Evolutionary conservation across 2,329 filamentous ascomycete genomes (phyloP).

Genomic region (Sarocladium strictum): DNA sequence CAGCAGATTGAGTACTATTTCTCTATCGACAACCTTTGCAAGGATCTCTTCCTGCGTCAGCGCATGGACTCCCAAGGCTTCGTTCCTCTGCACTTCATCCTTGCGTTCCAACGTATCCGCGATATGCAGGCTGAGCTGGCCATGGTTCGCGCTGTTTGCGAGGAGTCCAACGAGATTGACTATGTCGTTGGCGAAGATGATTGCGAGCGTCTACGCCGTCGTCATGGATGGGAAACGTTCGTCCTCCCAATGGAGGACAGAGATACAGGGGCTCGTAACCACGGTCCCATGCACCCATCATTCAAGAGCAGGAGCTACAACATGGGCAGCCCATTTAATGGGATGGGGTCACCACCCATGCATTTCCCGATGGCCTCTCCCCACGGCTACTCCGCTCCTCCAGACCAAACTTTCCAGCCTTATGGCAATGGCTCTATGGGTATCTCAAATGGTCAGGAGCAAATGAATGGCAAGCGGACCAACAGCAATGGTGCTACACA

Average conservation of each 20-base stretch:
- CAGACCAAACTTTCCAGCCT: slow-evolving; percentile 15
- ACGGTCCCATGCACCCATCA: slow-evolving; percentile 48
- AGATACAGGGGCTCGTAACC: slow-evolving; percentile 65
- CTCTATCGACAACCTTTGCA: slow-evolving; percentile 90
- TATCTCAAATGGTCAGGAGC: slow-evolving; percentile 10
- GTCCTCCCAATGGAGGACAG: slow-evolving; percentile 67
- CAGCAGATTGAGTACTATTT: slow-evolving; percentile 85
- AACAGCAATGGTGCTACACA: slow-evolving; percentile 11
- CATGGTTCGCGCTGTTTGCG: slow-evolving; percentile 68
- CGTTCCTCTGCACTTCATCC: slow-evolving; percentile 72
- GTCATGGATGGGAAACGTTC: slow-evolving; percentile 74
- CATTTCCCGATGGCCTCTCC: slow-evolving; percentile 6
- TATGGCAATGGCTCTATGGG: slow-evolving; percentile 5
- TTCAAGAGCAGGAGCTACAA: slow-evolving; percentile 28
- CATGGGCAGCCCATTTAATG: slow-evolving; percentile 20
- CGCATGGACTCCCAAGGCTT: slow-evolving; percentile 96
- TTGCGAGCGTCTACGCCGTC: slow-evolving; percentile 69
- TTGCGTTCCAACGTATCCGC: slow-evolving; percentile 71
- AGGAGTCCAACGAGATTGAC: slow-evolving; percentile 67
- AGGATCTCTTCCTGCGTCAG: slow-evolving; percentile 80
- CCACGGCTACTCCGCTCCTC: slow-evolving; percentile 16
- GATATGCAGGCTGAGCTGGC: slow-evolving; percentile 53
- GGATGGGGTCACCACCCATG: slow-evolving; percentile 21
- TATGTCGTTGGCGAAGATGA: slow-evolving; percentile 70
- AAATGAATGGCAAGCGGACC: neutral